phyloP scores from a whole-genome alignment of 495 filamentous ascomycete species.

The Penicillium salamii region DNA sequence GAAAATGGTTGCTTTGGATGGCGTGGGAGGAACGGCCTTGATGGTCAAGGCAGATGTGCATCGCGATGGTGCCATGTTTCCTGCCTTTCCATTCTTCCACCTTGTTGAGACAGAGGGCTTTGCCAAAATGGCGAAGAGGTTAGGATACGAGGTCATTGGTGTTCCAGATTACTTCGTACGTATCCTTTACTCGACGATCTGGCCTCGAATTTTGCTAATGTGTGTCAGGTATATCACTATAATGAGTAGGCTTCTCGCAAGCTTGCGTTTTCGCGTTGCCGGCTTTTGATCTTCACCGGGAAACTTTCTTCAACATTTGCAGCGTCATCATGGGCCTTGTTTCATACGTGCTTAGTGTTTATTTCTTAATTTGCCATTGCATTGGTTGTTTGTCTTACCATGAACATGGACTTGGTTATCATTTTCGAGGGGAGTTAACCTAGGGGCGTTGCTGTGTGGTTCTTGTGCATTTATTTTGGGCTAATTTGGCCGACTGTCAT shows the following conservation, averaged over 20 bases:
- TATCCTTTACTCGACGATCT: constrained; percentile 14
- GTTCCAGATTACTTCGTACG: constrained; percentile 94
- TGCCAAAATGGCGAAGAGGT: constrained; percentile 88
- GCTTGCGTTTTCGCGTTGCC: neutral
- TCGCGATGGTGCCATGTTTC: constrained; percentile 97
- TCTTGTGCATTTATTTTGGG: constrained; percentile 1
- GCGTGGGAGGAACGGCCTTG: constrained; percentile 90
- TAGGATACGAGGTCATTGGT: constrained; percentile 81
- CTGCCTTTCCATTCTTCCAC: constrained; percentile 92
- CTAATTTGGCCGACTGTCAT: constrained; percentile 1
- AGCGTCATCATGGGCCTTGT: neutral
- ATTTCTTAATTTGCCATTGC: neutral
- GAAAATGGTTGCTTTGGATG: constrained; percentile 72
- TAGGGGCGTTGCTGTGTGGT: constrained; percentile 3
- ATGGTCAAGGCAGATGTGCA: constrained; percentile 98
- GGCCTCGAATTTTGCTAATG: constrained; percentile 1
- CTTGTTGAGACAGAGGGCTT: constrained; percentile 98
- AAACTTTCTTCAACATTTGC: neutral
- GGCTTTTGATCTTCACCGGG: neutral
- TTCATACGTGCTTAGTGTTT: neutral
- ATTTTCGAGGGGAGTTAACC: neutral
- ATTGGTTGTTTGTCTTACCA: constrained; percentile 4
- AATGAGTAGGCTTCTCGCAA: constrained; percentile 62
- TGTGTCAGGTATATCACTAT: constrained; percentile 76
- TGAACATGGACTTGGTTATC: constrained; percentile 1